phyloP scores from a whole-genome alignment of 2,329 filamentous ascomycete genomes.

The Colletotrichum shisoi region DNA sequence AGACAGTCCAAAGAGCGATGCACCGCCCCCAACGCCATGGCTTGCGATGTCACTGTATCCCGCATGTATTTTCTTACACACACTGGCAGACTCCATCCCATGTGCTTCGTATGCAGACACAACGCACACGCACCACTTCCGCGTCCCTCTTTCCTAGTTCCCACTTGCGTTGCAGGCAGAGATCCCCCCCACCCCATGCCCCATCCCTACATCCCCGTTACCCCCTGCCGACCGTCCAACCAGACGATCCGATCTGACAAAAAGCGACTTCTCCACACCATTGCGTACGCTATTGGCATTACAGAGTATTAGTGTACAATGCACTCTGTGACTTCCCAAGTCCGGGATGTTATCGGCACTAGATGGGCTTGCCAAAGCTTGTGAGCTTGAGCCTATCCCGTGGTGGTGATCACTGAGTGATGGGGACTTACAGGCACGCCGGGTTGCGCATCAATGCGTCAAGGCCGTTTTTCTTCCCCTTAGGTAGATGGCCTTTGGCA shows the following conservation, averaged over 20 bases:
- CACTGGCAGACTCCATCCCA: not conserved
- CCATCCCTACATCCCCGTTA: not conserved
- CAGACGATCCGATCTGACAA: not conserved
- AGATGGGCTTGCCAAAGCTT: constrained; percentile 1
- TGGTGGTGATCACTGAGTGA: not conserved
- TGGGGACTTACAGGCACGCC: not conserved
- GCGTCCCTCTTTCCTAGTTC: not conserved
- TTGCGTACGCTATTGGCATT: not conserved
- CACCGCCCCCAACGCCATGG: constrained; percentile 25
- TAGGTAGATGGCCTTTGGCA: not conserved
- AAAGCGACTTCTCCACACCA: not conserved
- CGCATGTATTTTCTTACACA: not conserved
- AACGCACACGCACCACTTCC: not conserved
- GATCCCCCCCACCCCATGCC: not conserved
- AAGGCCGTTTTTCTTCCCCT: not conserved
- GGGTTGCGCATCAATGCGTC: not conserved
- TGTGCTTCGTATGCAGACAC: not conserved
- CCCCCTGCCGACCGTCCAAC: not conserved
- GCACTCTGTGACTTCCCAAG: not conserved
- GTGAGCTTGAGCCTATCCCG: constrained; percentile 12
- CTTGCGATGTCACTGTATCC: constrained; percentile 26
- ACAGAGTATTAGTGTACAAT: no score
- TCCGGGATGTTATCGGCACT: not conserved
- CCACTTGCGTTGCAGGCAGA: constrained; percentile 1
- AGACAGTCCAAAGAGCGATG: constrained; percentile 20